Evolutionary conservation across 1,139 yeast genomes (phyloP).

Genomic region (Saccharomyces uvarum): DNA sequence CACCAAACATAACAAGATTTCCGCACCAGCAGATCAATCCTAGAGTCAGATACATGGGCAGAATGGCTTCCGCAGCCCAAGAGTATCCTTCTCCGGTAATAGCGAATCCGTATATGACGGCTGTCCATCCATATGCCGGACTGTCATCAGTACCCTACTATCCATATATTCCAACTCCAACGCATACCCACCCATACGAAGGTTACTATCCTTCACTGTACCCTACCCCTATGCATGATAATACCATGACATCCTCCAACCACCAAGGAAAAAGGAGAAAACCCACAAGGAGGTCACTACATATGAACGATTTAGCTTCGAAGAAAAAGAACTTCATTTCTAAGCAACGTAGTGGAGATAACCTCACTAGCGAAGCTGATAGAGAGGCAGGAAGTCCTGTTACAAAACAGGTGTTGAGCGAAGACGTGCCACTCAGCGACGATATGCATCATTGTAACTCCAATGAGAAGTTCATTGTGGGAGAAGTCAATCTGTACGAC

Average conservation of each 20-base stretch:
- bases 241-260: neutral
- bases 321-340: neutral
- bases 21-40: neutral
- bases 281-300: neutral
- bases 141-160: neutral
- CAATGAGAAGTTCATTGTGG: neutral
- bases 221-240: neutral
- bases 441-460: neutral
- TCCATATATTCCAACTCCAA: neutral
- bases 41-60: neutral
- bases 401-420: neutral
- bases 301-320: neutral
- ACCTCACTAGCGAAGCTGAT: neutral
- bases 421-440: neutral
- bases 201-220: neutral
- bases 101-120: neutral
- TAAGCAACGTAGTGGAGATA: neutral
- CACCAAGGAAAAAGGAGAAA: neutral
- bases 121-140: neutral
- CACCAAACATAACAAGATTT: neutral
- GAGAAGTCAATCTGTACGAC: neutral
- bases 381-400: neutral
- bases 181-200: neutral
- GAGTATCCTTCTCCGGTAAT: neutral
- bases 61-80: neutral